Base-by-base conservation (phyloP, 331 rosid species). In the Erythrophleum ivorense region DNA sequence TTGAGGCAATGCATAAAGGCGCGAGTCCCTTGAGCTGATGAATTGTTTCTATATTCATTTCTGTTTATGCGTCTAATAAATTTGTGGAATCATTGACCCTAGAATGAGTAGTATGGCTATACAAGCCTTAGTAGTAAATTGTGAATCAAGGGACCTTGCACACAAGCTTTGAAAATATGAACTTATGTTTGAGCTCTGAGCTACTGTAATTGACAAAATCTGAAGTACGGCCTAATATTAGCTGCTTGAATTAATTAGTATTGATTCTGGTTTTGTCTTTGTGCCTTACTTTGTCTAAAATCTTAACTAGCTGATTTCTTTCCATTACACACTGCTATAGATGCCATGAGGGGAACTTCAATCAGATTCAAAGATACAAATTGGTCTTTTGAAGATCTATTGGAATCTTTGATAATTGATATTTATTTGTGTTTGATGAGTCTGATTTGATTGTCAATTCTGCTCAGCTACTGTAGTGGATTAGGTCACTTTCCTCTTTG, bases 1-100 rank as follows among this genome's bases (percentile, higher is more conserved):
- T 78, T 78, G 53, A 69, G 74, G 36, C 2, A 10, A 5, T 69
- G 74, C 49, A 60, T 60, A 60, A 60, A 68, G 54, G 9, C 2
- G 36, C 10, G 53, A 40, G 29, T 68, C 8, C 45, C 9, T 69
- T 69, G 33, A 43, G 38, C 38, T 69, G 74, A 43, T 69, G 74
- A 14, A 24, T 12, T 46, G 16, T 24, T 70, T 70, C 4, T 24
- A 13, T 48, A 48, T 70, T 46, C 21, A 70, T 70, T 12, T 70
- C 40, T 46, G 40, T 70, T 70, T 46, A 19, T 21, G 21, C 38
- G 0, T 70, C 58, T 45, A 52, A 48, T 33, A 21, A 45, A 16
- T 70, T 46, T 45, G 41, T 21, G 21, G 15, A 43, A 62, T 58
- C 36, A 14, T 12, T 19, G 70, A 49, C 68, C 14, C 58, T 57